phyloP scores from a whole-genome alignment of 805 yeast species.

The Jamesozyma gamospora region DNA sequence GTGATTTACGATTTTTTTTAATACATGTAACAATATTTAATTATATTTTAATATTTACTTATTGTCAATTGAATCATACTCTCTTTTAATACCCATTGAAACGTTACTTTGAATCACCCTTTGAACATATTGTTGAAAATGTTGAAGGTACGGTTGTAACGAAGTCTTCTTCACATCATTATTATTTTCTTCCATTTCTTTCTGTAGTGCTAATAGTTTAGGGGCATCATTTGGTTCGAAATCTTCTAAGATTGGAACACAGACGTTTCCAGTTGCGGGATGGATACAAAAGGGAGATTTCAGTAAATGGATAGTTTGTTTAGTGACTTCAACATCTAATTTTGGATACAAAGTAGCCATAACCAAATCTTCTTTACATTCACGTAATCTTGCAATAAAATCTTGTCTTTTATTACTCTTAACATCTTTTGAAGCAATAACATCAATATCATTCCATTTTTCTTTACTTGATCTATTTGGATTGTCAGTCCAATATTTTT shows the following conservation, averaged over 20 bases:
- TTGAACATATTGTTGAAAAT: constrained; percentile 54
- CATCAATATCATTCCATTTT: constrained; percentile 75
- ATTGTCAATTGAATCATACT: constrained; percentile 28
- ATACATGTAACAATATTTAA: too few species aligned
- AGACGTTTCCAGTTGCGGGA: constrained; percentile 89
- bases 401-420: constrained; percentile 25
- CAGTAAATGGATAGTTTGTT: constrained; percentile 79
- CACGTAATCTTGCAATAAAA: constrained; percentile 35
- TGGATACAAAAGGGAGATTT: constrained; percentile 96
- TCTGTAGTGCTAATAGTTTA: constrained; percentile 51
- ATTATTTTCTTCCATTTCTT: constrained; percentile 49
- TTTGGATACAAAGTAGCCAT: constrained; percentile 80
- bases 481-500: constrained; percentile 47
- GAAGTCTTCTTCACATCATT: constrained; percentile 45
- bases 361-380: constrained; percentile 78
- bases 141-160: constrained; percentile 58
- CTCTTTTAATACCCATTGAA: constrained; percentile 28
- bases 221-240: constrained; percentile 81
- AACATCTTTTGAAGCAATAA: constrained; percentile 32
- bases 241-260: constrained; percentile 57
- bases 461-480: constrained; percentile 44
- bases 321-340: constrained; percentile 85
- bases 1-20: too few species aligned
- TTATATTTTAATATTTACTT: background rate
- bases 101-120: constrained; percentile 39